Evolutionary conservation across 164 flowering plant genomes (phyloP).

Genomic region (Protea cynaroides): DNA sequence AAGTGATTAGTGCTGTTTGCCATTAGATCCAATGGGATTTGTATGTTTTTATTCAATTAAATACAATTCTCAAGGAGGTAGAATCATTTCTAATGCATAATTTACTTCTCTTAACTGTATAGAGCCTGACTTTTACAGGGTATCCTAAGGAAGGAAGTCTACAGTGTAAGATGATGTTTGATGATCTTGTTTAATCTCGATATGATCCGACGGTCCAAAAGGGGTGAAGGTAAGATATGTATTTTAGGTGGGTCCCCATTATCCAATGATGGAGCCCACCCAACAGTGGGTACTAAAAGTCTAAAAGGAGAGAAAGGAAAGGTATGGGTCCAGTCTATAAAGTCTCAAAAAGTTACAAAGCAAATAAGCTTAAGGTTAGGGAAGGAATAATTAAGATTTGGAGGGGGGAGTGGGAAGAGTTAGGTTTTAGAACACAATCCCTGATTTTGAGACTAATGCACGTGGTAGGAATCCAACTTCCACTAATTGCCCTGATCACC

Average conservation of each 20-base stretch:
- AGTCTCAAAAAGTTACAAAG: too few relatives aligned
- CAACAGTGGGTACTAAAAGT: not conserved
- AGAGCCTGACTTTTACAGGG: not conserved
- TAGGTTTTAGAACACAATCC: conserved; percentile 13
- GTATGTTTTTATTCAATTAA: not conserved
- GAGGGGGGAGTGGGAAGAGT: not conserved
- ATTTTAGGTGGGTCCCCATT: not conserved
- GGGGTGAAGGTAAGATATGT: too few relatives aligned
- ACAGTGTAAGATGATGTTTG: not conserved
- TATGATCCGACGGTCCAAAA: too few relatives aligned
- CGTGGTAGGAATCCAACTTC: conserved; percentile 19
- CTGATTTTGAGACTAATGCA: conserved; percentile 35
- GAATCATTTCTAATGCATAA: not conserved
- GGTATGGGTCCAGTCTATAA: not conserved
- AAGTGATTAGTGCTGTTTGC: not conserved
- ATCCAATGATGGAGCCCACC: not conserved
- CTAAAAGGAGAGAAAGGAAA: not conserved
- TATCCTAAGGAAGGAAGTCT: too few relatives aligned
- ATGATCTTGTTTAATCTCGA: not conserved
- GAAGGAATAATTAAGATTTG: not conserved
- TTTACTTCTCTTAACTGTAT: not conserved
- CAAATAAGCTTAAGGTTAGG: not conserved
- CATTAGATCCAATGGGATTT: not conserved
- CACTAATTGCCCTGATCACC: conserved; percentile 3
- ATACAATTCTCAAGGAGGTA: not conserved